These are phyloP conservation scores for Salix exigua DNA, from an alignment of 345 rosid species.

Conservation along the genomic window DNA sequence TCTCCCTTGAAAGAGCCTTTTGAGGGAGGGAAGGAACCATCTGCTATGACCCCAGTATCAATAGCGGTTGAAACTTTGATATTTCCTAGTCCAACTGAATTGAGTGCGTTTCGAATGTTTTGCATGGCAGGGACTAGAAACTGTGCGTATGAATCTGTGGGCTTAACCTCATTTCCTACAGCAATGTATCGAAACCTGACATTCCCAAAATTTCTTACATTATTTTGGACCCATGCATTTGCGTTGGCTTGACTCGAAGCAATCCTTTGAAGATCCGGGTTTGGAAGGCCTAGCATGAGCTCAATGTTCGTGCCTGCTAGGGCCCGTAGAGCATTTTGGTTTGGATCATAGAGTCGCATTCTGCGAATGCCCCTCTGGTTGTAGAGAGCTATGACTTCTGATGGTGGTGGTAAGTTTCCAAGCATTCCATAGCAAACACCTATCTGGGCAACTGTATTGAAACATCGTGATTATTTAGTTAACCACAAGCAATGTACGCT, in stretches of 20 bases:
- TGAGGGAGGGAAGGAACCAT: constrained; percentile 41
- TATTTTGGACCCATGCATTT: constrained; percentile 39
- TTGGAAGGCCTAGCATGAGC: constrained; percentile 38
- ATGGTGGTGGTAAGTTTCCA: constrained; percentile 46
- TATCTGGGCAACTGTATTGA: constrained; percentile 10
- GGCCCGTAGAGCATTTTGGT: constrained; percentile 28
- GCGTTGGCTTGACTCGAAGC: constrained; percentile 41
- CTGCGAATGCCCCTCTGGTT: constrained; percentile 38
- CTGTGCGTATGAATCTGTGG: constrained; percentile 17
- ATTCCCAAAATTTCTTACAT: constrained; percentile 22
- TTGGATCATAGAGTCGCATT: constrained; percentile 46
- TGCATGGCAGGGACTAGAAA: constrained; percentile 36
- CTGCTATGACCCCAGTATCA: constrained; percentile 10
- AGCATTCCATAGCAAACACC: constrained; percentile 22
- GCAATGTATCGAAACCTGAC: constrained; percentile 22
- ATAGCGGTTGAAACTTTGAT: constrained; percentile 50
- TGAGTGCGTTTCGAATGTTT: constrained; percentile 29
- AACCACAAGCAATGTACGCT: not conserved
- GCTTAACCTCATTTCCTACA: constrained; percentile 44
- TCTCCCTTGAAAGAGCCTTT: constrained; percentile 27
- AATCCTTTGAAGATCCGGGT: constrained; percentile 19
- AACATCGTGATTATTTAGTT: not conserved
- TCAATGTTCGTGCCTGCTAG: constrained; percentile 37
- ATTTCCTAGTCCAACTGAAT: constrained; percentile 27
- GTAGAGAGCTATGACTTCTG: constrained; percentile 49